A percentile compares a stretch with the other conserved stretches of the same genome.
Conservation (phyloP, 768 basidiomycete genomes). For the Lanmaoa pseudosensibilis region DNA sequence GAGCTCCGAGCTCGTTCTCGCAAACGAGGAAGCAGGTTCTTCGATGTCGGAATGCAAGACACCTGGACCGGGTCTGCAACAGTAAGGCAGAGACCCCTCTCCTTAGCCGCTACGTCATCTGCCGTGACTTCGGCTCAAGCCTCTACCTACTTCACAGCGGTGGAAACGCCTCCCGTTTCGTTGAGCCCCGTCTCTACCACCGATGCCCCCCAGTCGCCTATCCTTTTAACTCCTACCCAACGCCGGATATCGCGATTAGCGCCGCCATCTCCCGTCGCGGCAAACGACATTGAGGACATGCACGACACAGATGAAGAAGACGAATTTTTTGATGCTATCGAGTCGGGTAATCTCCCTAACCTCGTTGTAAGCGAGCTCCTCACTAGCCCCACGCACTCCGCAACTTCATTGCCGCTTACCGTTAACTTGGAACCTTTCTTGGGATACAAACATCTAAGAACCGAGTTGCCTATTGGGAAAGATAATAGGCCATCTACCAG, state of each 20-base stretch:
- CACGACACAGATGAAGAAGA: slow-evolving; percentile 79
- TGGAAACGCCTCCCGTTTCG: slow-evolving; percentile 19
- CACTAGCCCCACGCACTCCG: slow-evolving; percentile 43
- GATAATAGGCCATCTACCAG: slow-evolving; percentile 88
- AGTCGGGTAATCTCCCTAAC: slow-evolving; percentile 74
- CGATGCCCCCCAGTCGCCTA: slow-evolving; percentile 9
- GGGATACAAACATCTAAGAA: slow-evolving; percentile 68
- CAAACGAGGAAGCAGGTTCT: slow-evolving; percentile 58
- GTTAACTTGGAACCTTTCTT: slow-evolving; percentile 51
- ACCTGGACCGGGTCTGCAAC: slow-evolving; percentile 18
- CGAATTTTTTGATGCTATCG: slow-evolving; percentile 98
- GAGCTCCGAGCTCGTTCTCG: slow-evolving; percentile 67
- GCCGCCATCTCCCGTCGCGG: slow-evolving; percentile 9
- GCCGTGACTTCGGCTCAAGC: slow-evolving; percentile 18
- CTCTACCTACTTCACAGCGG: slow-evolving; percentile 24
- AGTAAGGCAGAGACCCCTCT: slow-evolving; percentile 23
- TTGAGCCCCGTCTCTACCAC: not conserved
- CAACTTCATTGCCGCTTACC: slow-evolving; percentile 34
- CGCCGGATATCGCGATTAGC: slow-evolving; percentile 18
- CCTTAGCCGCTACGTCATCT: slow-evolving; percentile 9
- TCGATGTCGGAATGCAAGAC: slow-evolving; percentile 38
- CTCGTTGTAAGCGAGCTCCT: slow-evolving; percentile 67
- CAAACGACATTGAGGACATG: slow-evolving; percentile 36
- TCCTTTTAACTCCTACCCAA: slow-evolving; percentile 25
- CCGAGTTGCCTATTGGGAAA: slow-evolving; percentile 55